Percentiles rank a stretch among this genome's conserved stretches.
Conservation (phyloP, 805 yeast species). For the Candida germanica region DNA sequence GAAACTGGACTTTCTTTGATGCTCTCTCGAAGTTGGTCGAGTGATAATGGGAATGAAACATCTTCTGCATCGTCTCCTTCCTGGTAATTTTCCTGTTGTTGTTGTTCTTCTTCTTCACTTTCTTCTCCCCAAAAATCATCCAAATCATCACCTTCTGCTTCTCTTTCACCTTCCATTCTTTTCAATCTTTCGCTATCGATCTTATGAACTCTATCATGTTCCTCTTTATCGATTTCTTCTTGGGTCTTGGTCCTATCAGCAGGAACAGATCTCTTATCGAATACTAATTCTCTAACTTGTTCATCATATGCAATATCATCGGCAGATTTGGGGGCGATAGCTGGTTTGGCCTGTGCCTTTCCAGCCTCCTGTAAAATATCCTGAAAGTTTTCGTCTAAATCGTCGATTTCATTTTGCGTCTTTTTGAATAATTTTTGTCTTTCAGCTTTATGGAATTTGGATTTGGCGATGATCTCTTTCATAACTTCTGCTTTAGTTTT, state of each 20-base stretch:
- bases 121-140: constrained; percentile 63
- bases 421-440: constrained; percentile 65
- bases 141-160: constrained; percentile 66
- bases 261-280: constrained; percentile 76
- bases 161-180: constrained; percentile 70
- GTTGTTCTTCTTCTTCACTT: constrained; percentile 27
- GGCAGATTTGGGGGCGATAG: constrained; percentile 28
- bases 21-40: constrained; percentile 26
- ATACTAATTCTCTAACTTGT: constrained; percentile 60
- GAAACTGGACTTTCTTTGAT: constrained; percentile 18
- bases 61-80: constrained; percentile 14
- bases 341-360: constrained; percentile 18
- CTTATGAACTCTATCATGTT: constrained; percentile 54
- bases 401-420: constrained; percentile 57
- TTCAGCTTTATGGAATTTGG: constrained; percentile 72
- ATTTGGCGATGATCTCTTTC: constrained; percentile 81
- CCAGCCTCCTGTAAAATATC: constrained; percentile 59
- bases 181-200: constrained; percentile 65
- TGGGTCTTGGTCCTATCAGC: constrained; percentile 78
- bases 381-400: constrained; percentile 70
- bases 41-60: constrained; percentile 14
- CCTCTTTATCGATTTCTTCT: constrained; percentile 63
- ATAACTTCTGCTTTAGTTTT: constrained; percentile 82
- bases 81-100: constrained; percentile 27
- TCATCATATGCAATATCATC: constrained; percentile 58